Evolutionary conservation across 2,329 filamentous ascomycete genomes (phyloP), one percentile per base, ranked within the genome.

Genomic region (Colletotrichum tofieldiae): DNA sequence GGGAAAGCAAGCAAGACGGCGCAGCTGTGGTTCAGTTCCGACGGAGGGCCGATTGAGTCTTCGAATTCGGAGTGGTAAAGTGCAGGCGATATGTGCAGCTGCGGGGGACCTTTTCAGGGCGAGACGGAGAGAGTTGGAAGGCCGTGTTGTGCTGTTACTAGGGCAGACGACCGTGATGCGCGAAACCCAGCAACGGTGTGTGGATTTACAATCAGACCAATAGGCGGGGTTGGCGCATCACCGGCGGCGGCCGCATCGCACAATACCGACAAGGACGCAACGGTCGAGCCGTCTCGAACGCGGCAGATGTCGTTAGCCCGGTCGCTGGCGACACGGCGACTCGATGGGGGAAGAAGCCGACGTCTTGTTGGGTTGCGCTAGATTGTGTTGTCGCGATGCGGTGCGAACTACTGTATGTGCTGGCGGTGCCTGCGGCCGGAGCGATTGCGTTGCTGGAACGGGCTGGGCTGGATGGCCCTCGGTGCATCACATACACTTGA

Each of bases 221-320:
- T 52, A 56, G 64, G 56, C 68, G 68, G 64, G 56, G 49, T 71
- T 52, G 47, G 68, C 56, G 60, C 47, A 58, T 59, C 60, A 16
- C 14, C 54, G n/a, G 20, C 39, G 49, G n/a, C 32, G 26, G 61
- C 45, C 23, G 43, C 60, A n/a, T 58, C 23, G 39, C 58, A 37
- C 45, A n/a, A 59, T 58, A 11, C 20, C 39, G 16, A 14, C 20
- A 23, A 23, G 52, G 32, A 37, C n/a, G 45, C 20, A 20, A 64
- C 18, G 35, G 35, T 16, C 7, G 37, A 66, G 20, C 11, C 16
- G n/a, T 51, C 43, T 58, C 16, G 26, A 23, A 29, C 51, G 20
- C n/a, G 23, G 32, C 20, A 45, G 9, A 14, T n/a, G 37, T n/a
- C 23, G 6, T 43, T 41, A 3, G 23, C 14, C 37, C 37, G 23